phyloP scores from a whole-genome alignment of 2,329 filamentous ascomycete genomes.

The Cladosporium sp. region DNA sequence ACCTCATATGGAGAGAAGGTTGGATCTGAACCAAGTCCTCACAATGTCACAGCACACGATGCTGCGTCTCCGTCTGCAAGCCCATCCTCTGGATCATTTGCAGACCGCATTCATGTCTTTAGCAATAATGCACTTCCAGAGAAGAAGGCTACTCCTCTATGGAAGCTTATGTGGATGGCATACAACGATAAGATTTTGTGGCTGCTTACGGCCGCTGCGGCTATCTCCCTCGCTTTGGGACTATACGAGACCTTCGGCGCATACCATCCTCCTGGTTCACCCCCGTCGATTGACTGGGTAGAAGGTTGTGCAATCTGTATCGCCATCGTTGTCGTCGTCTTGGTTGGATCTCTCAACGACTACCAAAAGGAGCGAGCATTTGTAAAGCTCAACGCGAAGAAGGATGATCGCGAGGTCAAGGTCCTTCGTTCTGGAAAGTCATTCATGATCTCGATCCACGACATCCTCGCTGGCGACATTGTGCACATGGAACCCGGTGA shows the following conservation, averaged over 20 bases:
- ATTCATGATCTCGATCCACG: slow-evolving; percentile 64
- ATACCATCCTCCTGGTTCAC: slow-evolving; percentile 49
- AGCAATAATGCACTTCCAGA: slow-evolving; percentile 67
- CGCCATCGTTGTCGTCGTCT: slow-evolving; percentile 72
- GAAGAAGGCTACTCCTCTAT: slow-evolving; percentile 64
- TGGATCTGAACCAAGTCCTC: slow-evolving; percentile 8
- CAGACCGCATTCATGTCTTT: slow-evolving; percentile 67
- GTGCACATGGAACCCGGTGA: slow-evolving; percentile 70
- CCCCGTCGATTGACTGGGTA: slow-evolving; percentile 71
- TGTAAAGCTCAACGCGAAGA: slow-evolving; percentile 74
- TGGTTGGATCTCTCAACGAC: slow-evolving; percentile 72
- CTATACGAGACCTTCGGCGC: slow-evolving; percentile 60
- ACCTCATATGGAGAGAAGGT: slow-evolving; percentile 25
- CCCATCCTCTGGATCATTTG: slow-evolving; percentile 39
- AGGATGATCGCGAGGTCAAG: slow-evolving; percentile 70
- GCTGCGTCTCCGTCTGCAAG: background rate
- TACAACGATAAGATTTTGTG: slow-evolving; percentile 79
- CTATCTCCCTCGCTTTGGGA: slow-evolving; percentile 68
- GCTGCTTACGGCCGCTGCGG: slow-evolving; percentile 64
- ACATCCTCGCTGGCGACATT: slow-evolving; percentile 70
- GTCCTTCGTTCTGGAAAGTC: slow-evolving; percentile 69
- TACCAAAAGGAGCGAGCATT: slow-evolving; percentile 81
- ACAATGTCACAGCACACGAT: slow-evolving; percentile 13
- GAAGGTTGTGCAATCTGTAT: slow-evolving; percentile 76
- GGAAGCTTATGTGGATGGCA: slow-evolving; percentile 72